Conservation (phyloP, 2,329 filamentous ascomycete genomes). For the Tolypocladium amazonense region DNA sequence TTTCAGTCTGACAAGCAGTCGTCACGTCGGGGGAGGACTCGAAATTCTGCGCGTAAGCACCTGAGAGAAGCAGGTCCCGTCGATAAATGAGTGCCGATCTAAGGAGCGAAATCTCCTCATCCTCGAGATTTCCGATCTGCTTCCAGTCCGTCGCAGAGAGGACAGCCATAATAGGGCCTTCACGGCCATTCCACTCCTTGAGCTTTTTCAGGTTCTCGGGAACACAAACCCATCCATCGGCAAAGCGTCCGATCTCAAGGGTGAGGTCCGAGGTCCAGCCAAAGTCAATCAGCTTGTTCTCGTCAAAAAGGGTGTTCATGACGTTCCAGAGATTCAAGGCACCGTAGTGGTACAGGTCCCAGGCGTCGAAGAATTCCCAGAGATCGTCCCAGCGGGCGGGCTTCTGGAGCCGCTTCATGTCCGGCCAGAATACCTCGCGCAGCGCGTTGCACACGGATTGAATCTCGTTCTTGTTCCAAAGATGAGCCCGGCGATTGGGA, state of each 20-base stretch:
- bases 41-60: slow-evolving; percentile 1
- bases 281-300: slow-evolving; percentile 24
- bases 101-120: slow-evolving; percentile 18
- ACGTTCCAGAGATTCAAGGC: slow-evolving; percentile 38
- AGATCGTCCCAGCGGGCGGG: slow-evolving; percentile 27
- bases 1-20: slow-evolving; percentile 13
- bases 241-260: slow-evolving; percentile 23
- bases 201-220: slow-evolving; percentile 20
- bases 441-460: slow-evolving; percentile 27
- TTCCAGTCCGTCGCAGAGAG: slow-evolving; percentile 16
- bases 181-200: slow-evolving; percentile 14
- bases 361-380: slow-evolving; percentile 36
- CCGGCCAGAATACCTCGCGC: slow-evolving; percentile 22
- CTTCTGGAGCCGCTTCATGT: slow-evolving; percentile 21
- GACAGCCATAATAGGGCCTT: slow-evolving; percentile 15
- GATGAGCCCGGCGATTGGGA: slow-evolving; percentile 16
- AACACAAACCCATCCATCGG: slow-evolving; percentile 22
- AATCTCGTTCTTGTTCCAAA: slow-evolving; percentile 29
- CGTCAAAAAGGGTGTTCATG: slow-evolving; percentile 26
- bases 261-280: slow-evolving; percentile 14
- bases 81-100: slow-evolving; percentile 21
- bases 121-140: slow-evolving; percentile 16
- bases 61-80: slow-evolving; percentile 14
- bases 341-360: slow-evolving; percentile 35
- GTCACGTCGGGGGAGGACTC: slow-evolving; percentile 14